Conservation (phyloP, 139 green algal genomes). For the Tetraselmis chui region DNA sequence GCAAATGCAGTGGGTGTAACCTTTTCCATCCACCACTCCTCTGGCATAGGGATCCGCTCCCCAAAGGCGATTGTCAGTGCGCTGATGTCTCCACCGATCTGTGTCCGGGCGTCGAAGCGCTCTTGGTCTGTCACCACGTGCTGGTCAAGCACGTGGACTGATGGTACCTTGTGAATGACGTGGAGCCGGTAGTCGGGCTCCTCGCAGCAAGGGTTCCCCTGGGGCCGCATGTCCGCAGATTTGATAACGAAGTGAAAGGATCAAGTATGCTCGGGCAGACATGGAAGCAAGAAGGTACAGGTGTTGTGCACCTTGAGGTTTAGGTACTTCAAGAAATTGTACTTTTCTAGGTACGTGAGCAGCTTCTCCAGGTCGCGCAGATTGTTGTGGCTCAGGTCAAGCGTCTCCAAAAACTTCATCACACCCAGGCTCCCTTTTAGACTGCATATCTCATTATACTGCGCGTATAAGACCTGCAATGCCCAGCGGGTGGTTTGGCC, state of each 20-base stretch:
- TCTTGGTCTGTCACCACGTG: constrained; percentile 38
- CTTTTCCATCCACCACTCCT: not conserved
- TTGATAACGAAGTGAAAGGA: too few species aligned
- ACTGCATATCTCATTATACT: constrained; percentile 55
- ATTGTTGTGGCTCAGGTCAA: constrained; percentile 45
- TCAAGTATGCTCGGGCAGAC: too few species aligned
- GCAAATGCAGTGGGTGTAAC: too few species aligned
- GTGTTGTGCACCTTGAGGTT: constrained; percentile 39
- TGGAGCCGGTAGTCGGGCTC: constrained; percentile 56
- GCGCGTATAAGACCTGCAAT: not conserved
- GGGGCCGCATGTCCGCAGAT: not conserved
- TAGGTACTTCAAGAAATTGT: constrained; percentile 43
- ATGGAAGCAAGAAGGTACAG: too few species aligned
- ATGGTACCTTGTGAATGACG: constrained; percentile 37
- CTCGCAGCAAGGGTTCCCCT: constrained; percentile 55
- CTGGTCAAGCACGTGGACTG: constrained; percentile 42
- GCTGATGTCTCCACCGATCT: not conserved
- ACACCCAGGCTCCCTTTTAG: constrained; percentile 42
- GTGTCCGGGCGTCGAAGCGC: constrained; percentile 18
- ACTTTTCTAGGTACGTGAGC: constrained; percentile 25
- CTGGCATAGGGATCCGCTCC: not conserved
- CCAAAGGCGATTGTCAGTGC: constrained; percentile 13
- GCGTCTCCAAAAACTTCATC: constrained; percentile 43
- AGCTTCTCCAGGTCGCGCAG: constrained; percentile 47
- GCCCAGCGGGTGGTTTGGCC: too few species aligned